These are phyloP conservation scores for Leccinum huronense DNA, from an alignment of 1,284 basidiomycete genomes.

Conservation along the genomic window DNA sequence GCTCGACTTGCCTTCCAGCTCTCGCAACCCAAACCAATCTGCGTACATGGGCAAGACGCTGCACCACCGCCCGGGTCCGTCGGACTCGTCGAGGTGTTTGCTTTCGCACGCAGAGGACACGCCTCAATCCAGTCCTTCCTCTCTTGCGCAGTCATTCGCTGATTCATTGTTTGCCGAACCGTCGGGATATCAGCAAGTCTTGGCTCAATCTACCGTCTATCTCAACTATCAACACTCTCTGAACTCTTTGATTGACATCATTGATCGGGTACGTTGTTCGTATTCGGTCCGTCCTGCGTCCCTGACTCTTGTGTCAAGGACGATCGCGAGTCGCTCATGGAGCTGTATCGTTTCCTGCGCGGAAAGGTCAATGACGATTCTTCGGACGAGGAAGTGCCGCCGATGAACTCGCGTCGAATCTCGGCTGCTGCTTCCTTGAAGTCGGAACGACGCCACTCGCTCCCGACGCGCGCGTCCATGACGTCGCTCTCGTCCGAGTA, in stretches of 20 bases:
- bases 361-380: slow-evolving; percentile 29
- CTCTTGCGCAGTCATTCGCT: slow-evolving; percentile 19
- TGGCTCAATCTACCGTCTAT: slow-evolving; percentile 52
- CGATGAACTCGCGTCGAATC: slow-evolving; percentile 23
- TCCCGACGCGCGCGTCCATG: slow-evolving; percentile 63
- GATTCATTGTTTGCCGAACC: slow-evolving; percentile 20
- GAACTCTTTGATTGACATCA: slow-evolving; percentile 71
- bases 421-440: slow-evolving; percentile 38
- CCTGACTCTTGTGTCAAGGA: slow-evolving; percentile 45
- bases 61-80: slow-evolving; percentile 46
- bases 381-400: slow-evolving; percentile 25
- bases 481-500: slow-evolving; percentile 56
- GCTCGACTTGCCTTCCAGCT: slow-evolving; percentile 22
- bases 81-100: slow-evolving; percentile 55
- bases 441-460: slow-evolving; percentile 65
- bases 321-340: slow-evolving; percentile 67
- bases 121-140: slow-evolving; percentile 25
- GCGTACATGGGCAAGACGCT: slow-evolving; percentile 47
- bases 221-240: slow-evolving; percentile 74
- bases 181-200: slow-evolving; percentile 20
- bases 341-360: slow-evolving; percentile 68
- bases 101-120: slow-evolving; percentile 36
- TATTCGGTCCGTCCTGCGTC: slow-evolving; percentile 3
- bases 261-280: slow-evolving; percentile 59
- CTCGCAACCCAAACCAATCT: slow-evolving; percentile 49